phyloP scores from a whole-genome alignment of 192 early-diverging fungal genomes.

The Podila verticillata region DNA sequence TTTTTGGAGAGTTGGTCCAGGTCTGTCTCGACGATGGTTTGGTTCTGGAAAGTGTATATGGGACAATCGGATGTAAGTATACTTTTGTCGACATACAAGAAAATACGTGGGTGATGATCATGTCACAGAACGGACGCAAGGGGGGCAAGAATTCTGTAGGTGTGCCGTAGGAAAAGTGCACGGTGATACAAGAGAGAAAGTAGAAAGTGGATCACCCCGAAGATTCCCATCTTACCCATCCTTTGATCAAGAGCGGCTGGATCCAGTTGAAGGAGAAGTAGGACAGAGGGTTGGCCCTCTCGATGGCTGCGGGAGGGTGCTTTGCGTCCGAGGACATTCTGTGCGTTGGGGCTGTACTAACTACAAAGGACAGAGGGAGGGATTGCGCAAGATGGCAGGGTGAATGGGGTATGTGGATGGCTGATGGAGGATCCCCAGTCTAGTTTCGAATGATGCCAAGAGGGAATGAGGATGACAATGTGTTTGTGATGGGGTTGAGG shows the following conservation, averaged over 20 bases:
- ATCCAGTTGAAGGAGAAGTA: conserved; percentile 54
- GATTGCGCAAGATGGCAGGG: too few relatives aligned
- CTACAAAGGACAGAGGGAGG: too few relatives aligned
- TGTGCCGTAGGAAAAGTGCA: not conserved
- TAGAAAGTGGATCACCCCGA: not conserved
- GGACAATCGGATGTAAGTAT: not conserved
- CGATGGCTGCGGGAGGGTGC: conserved; percentile 36
- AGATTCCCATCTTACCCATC: conserved; percentile 33
- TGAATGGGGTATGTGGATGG: too few relatives aligned
- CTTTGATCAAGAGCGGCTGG: conserved; percentile 38
- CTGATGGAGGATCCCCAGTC: too few relatives aligned
- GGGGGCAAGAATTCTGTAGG: not conserved
- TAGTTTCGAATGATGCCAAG: not conserved
- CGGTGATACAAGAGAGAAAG: not conserved
- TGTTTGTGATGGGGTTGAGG: not conserved
- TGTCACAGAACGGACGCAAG: not conserved
- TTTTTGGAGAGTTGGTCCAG: conserved; percentile 39
- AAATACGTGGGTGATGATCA: not conserved
- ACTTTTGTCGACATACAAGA: too few relatives aligned
- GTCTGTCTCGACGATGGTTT: conserved; percentile 43
- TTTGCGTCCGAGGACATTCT: conserved; percentile 17
- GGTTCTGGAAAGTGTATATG: conserved; percentile 1
- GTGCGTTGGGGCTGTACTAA: too few relatives aligned
- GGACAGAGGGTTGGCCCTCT: conserved; percentile 23
- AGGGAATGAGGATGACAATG: not conserved